phyloP scores from a whole-genome alignment of 163 green algal genomes.

The Trebouxia gelatinosa region DNA sequence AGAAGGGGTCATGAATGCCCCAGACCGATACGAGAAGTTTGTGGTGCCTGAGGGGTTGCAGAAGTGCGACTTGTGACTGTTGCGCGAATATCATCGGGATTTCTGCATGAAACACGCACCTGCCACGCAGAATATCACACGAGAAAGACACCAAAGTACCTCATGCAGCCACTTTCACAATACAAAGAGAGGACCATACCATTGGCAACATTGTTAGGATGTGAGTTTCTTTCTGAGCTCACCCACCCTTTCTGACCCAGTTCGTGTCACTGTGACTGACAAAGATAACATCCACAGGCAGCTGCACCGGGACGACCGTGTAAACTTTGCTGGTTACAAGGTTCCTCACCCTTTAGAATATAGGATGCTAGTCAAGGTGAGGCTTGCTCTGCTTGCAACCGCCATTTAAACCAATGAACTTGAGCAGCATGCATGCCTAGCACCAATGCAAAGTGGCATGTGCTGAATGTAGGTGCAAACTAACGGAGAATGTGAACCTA shows the following conservation, averaged over 20 bases:
- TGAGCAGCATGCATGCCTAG: background rate
- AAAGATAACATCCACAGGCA: conserved; percentile 65
- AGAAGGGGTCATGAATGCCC: conserved; percentile 53
- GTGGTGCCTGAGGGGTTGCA: conserved; percentile 71
- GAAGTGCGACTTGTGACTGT: conserved; percentile 48
- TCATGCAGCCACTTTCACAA: conserved; percentile 83
- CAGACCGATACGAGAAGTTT: conserved; percentile 71
- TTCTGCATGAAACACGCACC: background rate
- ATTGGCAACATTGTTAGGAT: conserved; percentile 90
- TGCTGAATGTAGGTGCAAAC: conserved; percentile 12
- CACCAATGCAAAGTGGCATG: background rate
- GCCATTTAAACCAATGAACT: background rate
- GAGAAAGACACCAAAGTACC: conserved; percentile 84
- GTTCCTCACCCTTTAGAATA: conserved; percentile 95
- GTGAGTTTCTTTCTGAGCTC: no score
- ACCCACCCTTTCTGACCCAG: no score
- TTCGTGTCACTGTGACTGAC: no score
- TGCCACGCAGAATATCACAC: conserved; percentile 69
- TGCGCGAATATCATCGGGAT: background rate
- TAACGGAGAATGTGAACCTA: conserved; percentile 18
- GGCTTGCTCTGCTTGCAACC: background rate
- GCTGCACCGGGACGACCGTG: conserved; percentile 78
- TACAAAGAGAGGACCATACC: conserved; percentile 96
- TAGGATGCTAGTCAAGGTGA: conserved; percentile 84
- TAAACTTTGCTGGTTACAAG: conserved; percentile 93